Evolutionary conservation across 805 yeast genomes (phyloP), one percentile per base, ranked within the genome.

Genomic region (Metschnikowia continentalis): DNA sequence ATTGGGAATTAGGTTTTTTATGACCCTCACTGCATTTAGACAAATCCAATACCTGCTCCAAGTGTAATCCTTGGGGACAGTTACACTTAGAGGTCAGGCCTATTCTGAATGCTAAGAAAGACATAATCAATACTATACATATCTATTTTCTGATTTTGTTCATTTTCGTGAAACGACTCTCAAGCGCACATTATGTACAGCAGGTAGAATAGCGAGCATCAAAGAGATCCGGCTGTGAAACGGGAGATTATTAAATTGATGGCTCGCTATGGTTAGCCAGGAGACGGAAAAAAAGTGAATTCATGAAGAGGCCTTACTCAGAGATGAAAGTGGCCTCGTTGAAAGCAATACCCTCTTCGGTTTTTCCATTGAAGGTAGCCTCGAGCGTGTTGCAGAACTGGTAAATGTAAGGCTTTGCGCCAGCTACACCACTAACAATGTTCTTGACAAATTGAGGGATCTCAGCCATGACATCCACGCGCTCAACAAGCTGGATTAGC

Each of bases 381-480:
- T 73, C 68, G 63, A 84, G 72, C 49, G 79, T 78, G 66, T 88
- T 85, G 66, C 86, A 80, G 73, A 82, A 94, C 74, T 94, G 98
- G 71, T 91, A 94, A 62, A 94, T 92, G 74, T 81, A 92, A n/a
- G 99, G 99, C 66, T 86, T 88, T 26, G 98, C 85, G 46, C 98
- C 99, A 14, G 94, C 94, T 49, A 92, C 95, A 52, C 96, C 96
- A 55, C 91, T 83, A 42, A 89, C 98, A 52, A 94, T 87, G 61
- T 84, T 87, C 73, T 92, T 94, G 59, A 94, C 96, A 70, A 94
- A 90, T 56, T 82, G 84, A 26, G 99, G 99, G 52, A 94, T 85
- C 72, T 94, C 98, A 47, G 90, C 88, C 97, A 94, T 90, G 53
- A 94, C 98, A 70, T 94, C 99, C 52, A 94, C 91, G 66, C 98